A percentile compares a stretch with the other conserved stretches of the same genome.
Conservation (phyloP, 345 rosid species). For the Populus pruinosa region DNA sequence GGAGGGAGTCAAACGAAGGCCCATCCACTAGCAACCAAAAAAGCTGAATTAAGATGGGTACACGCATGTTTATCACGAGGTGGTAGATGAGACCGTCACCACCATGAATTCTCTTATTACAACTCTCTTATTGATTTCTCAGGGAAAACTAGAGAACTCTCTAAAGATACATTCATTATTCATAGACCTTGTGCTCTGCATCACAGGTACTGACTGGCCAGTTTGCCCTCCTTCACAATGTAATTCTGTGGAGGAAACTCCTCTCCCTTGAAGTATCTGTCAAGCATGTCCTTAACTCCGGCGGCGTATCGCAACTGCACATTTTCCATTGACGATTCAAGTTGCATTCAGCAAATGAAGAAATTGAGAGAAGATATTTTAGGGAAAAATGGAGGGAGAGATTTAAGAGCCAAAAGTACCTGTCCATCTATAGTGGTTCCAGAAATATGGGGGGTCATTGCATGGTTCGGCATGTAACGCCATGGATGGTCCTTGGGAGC, state of each 20-base stretch:
- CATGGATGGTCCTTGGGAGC: conserved; percentile 98
- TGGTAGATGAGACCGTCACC: background rate
- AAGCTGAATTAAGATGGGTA: background rate
- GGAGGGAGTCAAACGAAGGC: too few species aligned
- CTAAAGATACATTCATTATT: background rate
- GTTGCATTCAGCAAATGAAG: background rate
- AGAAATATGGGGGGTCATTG: conserved; percentile 96
- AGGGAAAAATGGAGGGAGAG: background rate
- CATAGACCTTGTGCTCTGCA: background rate
- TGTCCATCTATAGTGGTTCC: conserved; percentile 97
- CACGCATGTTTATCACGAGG: background rate
- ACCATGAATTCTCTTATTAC: background rate
- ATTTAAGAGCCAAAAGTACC: conserved; percentile 29
- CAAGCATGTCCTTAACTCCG: conserved; percentile 90
- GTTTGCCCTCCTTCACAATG: conserved; percentile 78
- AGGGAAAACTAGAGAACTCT: background rate
- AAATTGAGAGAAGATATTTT: too few species aligned
- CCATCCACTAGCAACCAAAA: too few species aligned
- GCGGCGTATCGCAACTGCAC: conserved; percentile 82
- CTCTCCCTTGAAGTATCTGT: conserved; percentile 83
- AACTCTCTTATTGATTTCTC: background rate
- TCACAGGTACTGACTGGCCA: conserved; percentile 80
- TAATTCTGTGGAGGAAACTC: conserved; percentile 74
- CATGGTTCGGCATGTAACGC: conserved; percentile 98
- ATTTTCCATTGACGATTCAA: conserved; percentile 9